phyloP scores from a whole-genome alignment of 2,329 filamentous ascomycete genomes.

The Trichoderma lentiforme region DNA sequence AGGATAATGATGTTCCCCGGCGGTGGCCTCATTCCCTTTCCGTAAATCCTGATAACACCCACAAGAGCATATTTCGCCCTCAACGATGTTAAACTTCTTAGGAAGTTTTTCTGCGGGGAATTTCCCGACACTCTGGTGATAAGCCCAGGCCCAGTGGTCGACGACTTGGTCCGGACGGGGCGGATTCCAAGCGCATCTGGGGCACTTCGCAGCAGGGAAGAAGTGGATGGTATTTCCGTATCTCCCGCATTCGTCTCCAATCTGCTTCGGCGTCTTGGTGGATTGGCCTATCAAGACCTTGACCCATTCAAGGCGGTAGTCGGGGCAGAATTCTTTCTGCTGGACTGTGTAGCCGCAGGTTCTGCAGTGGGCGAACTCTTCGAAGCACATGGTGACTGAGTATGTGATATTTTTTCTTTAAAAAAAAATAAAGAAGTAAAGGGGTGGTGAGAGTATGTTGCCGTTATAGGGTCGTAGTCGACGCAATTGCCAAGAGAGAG shows the following conservation, averaged over 20 bases:
- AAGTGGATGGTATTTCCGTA: background rate
- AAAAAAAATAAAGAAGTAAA: background rate
- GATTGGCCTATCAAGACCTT: background rate
- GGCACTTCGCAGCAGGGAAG: background rate
- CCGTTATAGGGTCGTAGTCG: background rate
- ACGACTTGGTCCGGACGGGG: background rate
- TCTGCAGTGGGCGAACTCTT: background rate
- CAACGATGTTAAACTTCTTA: background rate
- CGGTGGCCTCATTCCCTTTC: too few species aligned
- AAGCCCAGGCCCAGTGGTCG: background rate
- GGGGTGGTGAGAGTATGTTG: background rate
- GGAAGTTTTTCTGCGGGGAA: background rate
- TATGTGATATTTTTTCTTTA: background rate
- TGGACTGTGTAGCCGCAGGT: background rate
- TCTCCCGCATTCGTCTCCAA: background rate
- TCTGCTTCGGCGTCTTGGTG: background rate
- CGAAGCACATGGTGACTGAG: background rate
- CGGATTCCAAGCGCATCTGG: background rate
- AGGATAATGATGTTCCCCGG: too few species aligned
- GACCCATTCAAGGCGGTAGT: background rate
- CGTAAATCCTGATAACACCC: background rate
- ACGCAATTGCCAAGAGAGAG: background rate
- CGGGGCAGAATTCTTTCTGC: background rate
- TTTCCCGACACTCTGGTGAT: background rate
- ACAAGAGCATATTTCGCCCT: background rate